Base-by-base conservation (phyloP, 192 early-diverging fungal genomes). In the Obelidium mucronatum region DNA sequence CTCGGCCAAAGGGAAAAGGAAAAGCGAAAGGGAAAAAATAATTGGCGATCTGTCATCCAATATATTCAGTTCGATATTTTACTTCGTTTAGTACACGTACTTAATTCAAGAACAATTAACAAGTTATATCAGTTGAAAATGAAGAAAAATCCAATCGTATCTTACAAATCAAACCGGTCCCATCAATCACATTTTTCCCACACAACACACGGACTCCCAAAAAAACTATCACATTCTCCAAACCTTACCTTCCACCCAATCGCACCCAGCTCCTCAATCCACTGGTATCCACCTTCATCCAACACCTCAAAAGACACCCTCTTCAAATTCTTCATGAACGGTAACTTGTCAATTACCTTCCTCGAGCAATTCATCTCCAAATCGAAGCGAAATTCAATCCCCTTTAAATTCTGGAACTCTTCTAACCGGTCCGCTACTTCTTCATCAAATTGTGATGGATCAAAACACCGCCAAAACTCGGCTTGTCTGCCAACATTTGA, bases 171-270 rank as follows among this genome's bases (percentile, higher is more conserved):
- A n/a, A n/a, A n/a, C n/a, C n/a, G n/a, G n/a, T n/a, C n/a, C n/a
- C n/a, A n/a, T n/a, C n/a, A n/a, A n/a, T n/a, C n/a, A n/a, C 44
- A 6, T 48, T 48, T 48, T 26, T 58, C 24, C 55, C 55, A 58
- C 30, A 58, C 55, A 58, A 58, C 5, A 24, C 55, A 24, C 24
- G 55, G 55, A 24, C 26, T 24, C 26, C 55, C 55, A 58, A 28
- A 58, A 24, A 58, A 58, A 0, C 8, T 26, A 24, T 26, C 55
- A 24, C 8, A 8, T 22, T 31, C 24, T 26, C 55, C 11, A 58
- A 58, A 58, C 55, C 26, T 19, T 48, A 48, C 55, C 55, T 51
- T 51, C 11, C 22, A 58, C 24, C 55, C 55, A 58, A 58, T 58
- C 55, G 8, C 24, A 8, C 26, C 24, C 11, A 58, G 55, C 8